phyloP scores from a whole-genome alignment of 2,329 filamentous ascomycete genomes.

The Grosmannia penicillata region DNA sequence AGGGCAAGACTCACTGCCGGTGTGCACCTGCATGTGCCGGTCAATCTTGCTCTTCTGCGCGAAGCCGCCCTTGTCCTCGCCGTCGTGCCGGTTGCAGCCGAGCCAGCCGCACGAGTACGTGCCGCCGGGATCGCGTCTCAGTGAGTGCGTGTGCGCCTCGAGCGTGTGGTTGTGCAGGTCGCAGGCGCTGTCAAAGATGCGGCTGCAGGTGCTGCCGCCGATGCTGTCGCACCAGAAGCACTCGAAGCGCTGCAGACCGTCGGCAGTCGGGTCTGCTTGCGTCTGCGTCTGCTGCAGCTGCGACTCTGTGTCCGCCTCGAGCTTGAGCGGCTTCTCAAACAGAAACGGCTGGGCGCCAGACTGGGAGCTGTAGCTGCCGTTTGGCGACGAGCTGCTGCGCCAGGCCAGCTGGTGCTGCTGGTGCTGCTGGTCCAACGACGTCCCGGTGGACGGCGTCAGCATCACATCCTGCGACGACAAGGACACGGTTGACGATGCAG shows the following conservation, averaged over 20 bases:
- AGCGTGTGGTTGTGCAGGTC: conserved; percentile 42
- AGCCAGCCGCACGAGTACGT: conserved; percentile 40
- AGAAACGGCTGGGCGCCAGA: too few species aligned
- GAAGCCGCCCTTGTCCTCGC: conserved; percentile 29
- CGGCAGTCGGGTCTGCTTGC: background rate
- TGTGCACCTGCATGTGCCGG: conserved; percentile 50
- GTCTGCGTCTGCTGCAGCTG: background rate
- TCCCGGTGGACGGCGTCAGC: conserved; percentile 2
- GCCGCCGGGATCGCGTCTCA: conserved; percentile 28
- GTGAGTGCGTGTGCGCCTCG: conserved; percentile 28
- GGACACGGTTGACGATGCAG: conserved; percentile 3
- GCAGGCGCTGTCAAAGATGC: conserved; percentile 26
- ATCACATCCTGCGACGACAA: conserved; percentile 5
- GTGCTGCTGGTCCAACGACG: background rate
- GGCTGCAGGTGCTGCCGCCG: conserved; percentile 12
- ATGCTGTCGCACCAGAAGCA: conserved; percentile 17
- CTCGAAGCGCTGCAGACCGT: background rate
- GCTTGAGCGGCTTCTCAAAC: background rate
- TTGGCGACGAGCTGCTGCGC: too few species aligned
- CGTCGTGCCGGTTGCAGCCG: conserved; percentile 34
- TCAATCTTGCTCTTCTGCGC: conserved; percentile 48
- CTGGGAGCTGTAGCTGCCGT: too few species aligned
- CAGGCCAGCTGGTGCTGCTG: too few species aligned
- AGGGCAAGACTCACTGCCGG: conserved; percentile 34
- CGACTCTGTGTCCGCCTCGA: background rate